Evolutionary conservation across 83 land plant genomes (phyloP).

Genomic region (Picea abies): DNA sequence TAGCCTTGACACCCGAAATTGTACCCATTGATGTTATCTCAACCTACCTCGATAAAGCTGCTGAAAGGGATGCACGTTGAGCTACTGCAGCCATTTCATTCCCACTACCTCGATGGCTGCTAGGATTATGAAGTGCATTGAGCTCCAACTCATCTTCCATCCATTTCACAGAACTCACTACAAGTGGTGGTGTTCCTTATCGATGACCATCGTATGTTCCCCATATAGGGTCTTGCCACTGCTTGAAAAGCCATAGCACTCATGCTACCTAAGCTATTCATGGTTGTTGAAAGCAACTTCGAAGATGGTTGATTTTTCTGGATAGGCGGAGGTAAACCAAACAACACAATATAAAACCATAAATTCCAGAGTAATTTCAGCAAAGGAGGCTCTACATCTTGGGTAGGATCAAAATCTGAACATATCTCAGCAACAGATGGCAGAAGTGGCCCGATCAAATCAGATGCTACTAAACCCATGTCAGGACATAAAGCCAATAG

Average conservation of each 20-base stretch:
- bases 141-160: too few relatives aligned
- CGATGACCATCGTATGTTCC: constrained; percentile 79
- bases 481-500: constrained; percentile 91
- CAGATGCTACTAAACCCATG: constrained; percentile 96
- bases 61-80: too few relatives aligned
- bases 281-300: constrained; percentile 59
- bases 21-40: constrained; percentile 60
- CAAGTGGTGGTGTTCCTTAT: constrained; percentile 97
- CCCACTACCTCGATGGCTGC: too few relatives aligned
- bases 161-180: constrained; percentile 22
- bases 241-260: constrained; percentile 77
- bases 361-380: constrained; percentile 90
- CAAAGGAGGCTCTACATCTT: too few relatives aligned
- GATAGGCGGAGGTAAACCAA: too few relatives aligned
- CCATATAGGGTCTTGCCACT: constrained; percentile 89
- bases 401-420: too few relatives aligned
- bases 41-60: too few relatives aligned
- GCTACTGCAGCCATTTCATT: too few relatives aligned
- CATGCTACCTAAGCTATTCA: constrained; percentile 73
- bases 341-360: constrained; percentile 99
- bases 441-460: constrained; percentile 96
- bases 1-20: constrained; percentile 98
- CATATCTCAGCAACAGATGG: too few relatives aligned
- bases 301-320: constrained; percentile 38
- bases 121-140: too few relatives aligned